Evolutionary conservation across 305 asterid species (phyloP).

Genomic region (Solanum hybrid): DNA sequence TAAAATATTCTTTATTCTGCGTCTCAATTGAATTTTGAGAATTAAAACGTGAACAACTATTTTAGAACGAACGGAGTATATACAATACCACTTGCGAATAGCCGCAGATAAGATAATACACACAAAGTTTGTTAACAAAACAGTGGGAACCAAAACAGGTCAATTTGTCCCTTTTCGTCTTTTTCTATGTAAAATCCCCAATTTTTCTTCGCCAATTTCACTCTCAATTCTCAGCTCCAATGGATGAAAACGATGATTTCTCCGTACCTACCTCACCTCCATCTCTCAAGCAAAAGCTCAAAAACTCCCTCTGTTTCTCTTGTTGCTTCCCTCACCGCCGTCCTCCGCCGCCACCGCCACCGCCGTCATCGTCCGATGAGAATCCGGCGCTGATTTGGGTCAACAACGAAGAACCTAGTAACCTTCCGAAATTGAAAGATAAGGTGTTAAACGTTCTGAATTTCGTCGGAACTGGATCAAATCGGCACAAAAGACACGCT

Average conservation of each 20-base stretch:
- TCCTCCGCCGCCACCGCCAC: background rate
- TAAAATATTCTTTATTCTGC: no score
- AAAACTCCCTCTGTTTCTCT: constrained; percentile 40
- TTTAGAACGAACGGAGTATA: background rate
- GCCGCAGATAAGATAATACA: background rate
- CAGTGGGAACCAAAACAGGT: background rate
- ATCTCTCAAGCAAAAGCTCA: constrained; percentile 33
- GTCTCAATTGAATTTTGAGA: no score
- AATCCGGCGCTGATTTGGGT: constrained; percentile 45
- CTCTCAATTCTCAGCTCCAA: background rate
- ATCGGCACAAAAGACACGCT: constrained; percentile 31
- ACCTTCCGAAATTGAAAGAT: constrained; percentile 33
- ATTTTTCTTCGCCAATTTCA: background rate
- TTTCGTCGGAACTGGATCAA: constrained; percentile 5
- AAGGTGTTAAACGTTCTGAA: constrained; percentile 39
- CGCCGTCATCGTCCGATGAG: constrained; percentile 19
- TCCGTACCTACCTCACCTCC: constrained; percentile 5
- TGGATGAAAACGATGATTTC: constrained; percentile 19
- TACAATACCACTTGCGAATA: background rate
- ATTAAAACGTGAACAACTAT: no score
- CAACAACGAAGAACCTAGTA: constrained; percentile 19
- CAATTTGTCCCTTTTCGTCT: background rate
- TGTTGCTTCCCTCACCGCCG: constrained; percentile 41
- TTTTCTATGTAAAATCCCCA: background rate
- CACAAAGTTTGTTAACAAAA: background rate